Evolutionary conservation across 495 filamentous ascomycete species (phyloP).

Genomic region (Opeltia flavorubescens): DNA sequence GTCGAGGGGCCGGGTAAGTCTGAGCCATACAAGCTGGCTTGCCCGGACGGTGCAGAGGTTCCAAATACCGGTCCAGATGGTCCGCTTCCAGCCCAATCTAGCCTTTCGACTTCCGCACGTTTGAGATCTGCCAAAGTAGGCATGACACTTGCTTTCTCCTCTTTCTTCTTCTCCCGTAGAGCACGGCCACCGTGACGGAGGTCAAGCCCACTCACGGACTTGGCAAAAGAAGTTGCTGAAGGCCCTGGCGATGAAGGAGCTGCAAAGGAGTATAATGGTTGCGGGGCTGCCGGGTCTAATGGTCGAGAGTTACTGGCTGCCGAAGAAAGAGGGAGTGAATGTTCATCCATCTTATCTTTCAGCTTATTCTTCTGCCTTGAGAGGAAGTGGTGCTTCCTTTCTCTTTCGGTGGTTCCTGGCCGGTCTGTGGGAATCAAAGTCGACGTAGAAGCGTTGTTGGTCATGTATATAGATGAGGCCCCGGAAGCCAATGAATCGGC

Average conservation of each 20-base stretch:
- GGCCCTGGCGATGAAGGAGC: constrained; percentile 52
- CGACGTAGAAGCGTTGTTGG: constrained; percentile 70
- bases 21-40: neutral
- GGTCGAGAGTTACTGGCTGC: constrained; percentile 81
- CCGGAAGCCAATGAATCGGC: constrained; percentile 47
- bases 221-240: constrained; percentile 53
- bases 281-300: constrained; percentile 69
- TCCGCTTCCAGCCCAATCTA: constrained; percentile 21
- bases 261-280: constrained; percentile 71
- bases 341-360: constrained; percentile 64
- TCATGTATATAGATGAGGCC: constrained; percentile 62
- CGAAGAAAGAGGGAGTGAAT: constrained; percentile 69
- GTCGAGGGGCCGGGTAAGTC: constrained; percentile 18
- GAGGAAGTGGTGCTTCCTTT: constrained; percentile 70
- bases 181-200: constrained; percentile 72
- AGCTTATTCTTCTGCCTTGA: constrained; percentile 86
- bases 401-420: constrained; percentile 26
- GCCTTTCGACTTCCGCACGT: constrained; percentile 27
- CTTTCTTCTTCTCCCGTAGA: constrained; percentile 79
- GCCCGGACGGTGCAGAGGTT: neutral
- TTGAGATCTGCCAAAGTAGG: constrained; percentile 14
- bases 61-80: constrained; percentile 18
- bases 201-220: constrained; percentile 72
- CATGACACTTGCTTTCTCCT: constrained; percentile 47
- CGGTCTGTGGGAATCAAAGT: constrained; percentile 47